Percentiles rank a stretch among this genome's conserved stretches.
phyloP scores from a whole-genome alignment of 2,329 filamentous ascomycete genomes.

The Thermomyces lanuginosus region DNA sequence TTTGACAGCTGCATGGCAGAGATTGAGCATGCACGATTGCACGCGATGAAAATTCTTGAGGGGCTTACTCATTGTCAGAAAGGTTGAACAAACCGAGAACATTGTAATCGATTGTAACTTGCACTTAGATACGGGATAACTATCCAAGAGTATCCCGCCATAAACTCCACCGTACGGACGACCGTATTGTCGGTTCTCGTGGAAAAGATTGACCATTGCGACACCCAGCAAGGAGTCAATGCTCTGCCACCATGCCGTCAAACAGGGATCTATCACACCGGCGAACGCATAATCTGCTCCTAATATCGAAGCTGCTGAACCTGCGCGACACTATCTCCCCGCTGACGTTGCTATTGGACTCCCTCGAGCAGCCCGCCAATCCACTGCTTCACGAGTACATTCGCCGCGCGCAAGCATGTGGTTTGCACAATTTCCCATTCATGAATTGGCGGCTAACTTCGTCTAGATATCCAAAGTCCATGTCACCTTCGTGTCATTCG shows the following conservation, averaged over 20 bases:
- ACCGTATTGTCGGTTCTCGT: too few species aligned
- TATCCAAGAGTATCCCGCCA: too few species aligned
- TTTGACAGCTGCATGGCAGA: too few species aligned
- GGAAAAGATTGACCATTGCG: too few species aligned
- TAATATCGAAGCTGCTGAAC: constrained; percentile 68
- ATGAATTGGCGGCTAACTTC: constrained; percentile 6
- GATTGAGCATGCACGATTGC: too few species aligned
- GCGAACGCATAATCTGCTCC: constrained; percentile 66
- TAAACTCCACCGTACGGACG: too few species aligned
- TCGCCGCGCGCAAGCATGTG: constrained; percentile 52
- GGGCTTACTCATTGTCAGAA: too few species aligned
- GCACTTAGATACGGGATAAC: too few species aligned
- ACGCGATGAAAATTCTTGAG: too few species aligned
- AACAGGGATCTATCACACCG: constrained; percentile 38
- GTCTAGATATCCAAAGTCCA: constrained; percentile 42
- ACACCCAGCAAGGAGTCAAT: too few species aligned
- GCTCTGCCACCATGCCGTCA: constrained; percentile 20
- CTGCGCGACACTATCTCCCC: constrained; percentile 67
- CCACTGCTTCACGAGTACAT: constrained; percentile 60
- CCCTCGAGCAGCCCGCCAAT: constrained; percentile 60
- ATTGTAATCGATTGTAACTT: too few species aligned
- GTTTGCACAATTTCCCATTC: constrained; percentile 1
- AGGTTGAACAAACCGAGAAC: too few species aligned
- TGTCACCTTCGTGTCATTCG: constrained; percentile 62
- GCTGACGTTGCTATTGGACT: constrained; percentile 73